These are phyloP conservation scores for Termitomyces titanicus DNA, from an alignment of 768 basidiomycete species.

Conservation along the genomic window DNA sequence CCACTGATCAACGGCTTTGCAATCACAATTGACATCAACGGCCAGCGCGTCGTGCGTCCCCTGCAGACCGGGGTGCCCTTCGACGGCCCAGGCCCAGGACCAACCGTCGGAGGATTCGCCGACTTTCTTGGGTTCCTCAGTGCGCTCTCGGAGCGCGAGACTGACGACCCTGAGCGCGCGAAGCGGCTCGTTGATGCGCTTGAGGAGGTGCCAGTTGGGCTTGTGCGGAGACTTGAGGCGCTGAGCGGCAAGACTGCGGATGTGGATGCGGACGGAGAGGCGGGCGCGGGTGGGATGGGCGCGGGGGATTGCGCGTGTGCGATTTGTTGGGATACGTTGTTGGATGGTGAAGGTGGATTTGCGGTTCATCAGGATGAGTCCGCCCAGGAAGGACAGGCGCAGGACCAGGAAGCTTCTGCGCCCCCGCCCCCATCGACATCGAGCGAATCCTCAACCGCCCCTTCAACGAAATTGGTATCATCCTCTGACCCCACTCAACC, in stretches of 20 bases:
- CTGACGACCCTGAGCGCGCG: slow-evolving; percentile 68
- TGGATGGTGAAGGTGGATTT: slow-evolving; percentile 42
- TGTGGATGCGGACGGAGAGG: slow-evolving; percentile 26
- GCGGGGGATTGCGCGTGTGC: slow-evolving; percentile 54
- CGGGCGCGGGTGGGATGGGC: slow-evolving; percentile 21
- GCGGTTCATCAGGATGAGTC: slow-evolving; percentile 12
- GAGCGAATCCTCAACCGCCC: slow-evolving; percentile 14
- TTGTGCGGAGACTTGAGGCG: slow-evolving; percentile 62
- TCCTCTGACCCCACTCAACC: slow-evolving; percentile 19
- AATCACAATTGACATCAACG: slow-evolving; percentile 18
- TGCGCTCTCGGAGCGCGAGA: slow-evolving; percentile 26
- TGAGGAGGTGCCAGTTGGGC: slow-evolving; percentile 62
- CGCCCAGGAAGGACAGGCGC: neutral
- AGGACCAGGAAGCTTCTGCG: neutral
- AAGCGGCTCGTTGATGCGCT: slow-evolving; percentile 58
- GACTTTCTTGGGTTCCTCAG: slow-evolving; percentile 18
- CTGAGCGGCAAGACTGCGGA: slow-evolving; percentile 33
- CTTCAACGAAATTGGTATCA: neutral
- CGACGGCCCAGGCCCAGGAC: too few relatives aligned
- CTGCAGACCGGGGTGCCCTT: slow-evolving; percentile 8
- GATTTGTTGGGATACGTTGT: slow-evolving; percentile 70
- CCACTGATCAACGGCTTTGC: slow-evolving; percentile 17
- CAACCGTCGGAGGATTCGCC: slow-evolving; percentile 6
- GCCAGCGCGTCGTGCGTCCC: slow-evolving; percentile 11
- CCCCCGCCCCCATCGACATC: neutral